Percentiles rank a stretch among this genome's conserved stretches.
These are phyloP conservation scores for Stachybotrys chlorohalonatus DNA, from an alignment of 2,329 filamentous ascomycete genomes.

Conservation along the genomic window DNA sequence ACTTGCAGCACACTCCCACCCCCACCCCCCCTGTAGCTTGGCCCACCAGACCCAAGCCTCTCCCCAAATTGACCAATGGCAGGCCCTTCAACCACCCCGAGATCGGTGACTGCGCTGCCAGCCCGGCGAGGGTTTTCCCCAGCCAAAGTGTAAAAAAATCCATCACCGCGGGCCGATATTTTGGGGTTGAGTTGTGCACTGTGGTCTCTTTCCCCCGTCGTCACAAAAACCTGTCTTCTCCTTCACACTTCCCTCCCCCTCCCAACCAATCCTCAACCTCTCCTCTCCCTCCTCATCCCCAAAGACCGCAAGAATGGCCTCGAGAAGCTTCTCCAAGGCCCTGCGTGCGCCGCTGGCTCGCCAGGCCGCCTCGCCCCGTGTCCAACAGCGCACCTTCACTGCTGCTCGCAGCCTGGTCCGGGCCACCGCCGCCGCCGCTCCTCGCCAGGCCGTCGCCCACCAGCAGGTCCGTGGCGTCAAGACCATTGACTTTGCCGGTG, in stretches of 20 bases:
- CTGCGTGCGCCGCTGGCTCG: conserved; percentile 54
- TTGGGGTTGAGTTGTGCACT: not conserved
- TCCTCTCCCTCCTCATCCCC: conserved; percentile 8
- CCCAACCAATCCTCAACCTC: not conserved
- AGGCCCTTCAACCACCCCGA: not conserved
- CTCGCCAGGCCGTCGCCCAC: conserved; percentile 40
- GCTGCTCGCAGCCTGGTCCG: conserved; percentile 49
- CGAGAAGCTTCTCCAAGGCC: conserved; percentile 62
- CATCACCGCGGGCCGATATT: not conserved
- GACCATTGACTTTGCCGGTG: conserved; percentile 97
- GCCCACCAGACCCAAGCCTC: not conserved
- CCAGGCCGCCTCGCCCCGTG: conserved; percentile 51
- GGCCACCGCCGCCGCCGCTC: conserved; percentile 42
- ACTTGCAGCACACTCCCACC: not conserved
- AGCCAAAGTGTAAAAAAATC: not conserved
- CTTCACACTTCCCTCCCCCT: not conserved
- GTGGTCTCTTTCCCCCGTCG: too few relatives aligned
- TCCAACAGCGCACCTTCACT: conserved; percentile 55
- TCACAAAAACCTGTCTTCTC: too few relatives aligned
- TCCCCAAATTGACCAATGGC: not conserved
- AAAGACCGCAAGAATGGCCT: conserved; percentile 50
- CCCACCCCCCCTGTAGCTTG: not conserved
- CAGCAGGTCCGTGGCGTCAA: conserved; percentile 86
- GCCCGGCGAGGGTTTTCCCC: not conserved
- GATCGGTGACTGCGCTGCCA: not conserved